Conservation (phyloP, 495 filamentous ascomycete genomes). For the Xylaria flabelliformis region DNA sequence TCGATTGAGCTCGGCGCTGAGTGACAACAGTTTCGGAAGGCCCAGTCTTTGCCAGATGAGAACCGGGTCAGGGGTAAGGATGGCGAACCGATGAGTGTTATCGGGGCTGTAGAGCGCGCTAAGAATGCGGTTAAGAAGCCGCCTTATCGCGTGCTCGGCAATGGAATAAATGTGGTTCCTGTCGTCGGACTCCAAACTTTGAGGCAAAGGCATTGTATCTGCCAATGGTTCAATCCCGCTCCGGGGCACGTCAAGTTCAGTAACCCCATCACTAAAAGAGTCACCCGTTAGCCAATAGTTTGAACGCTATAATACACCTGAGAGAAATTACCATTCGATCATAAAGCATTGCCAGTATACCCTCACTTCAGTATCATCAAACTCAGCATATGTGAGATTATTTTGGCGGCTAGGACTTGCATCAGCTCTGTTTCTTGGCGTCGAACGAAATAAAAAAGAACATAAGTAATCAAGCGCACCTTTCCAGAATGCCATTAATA, state of each 20-base stretch:
- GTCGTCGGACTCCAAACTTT: slow-evolving; percentile 43
- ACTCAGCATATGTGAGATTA: slow-evolving; percentile 32
- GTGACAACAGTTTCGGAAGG: slow-evolving; percentile 40
- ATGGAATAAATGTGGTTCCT: slow-evolving; percentile 45
- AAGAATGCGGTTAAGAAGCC: slow-evolving; percentile 47
- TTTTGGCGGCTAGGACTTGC: slow-evolving; percentile 31
- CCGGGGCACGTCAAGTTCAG: slow-evolving; percentile 44
- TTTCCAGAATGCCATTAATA: slow-evolving; percentile 40
- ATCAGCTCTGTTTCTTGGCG: slow-evolving; percentile 24
- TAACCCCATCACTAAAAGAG: slow-evolving; percentile 39
- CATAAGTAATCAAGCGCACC: slow-evolving; percentile 28
- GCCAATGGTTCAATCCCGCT: slow-evolving; percentile 46
- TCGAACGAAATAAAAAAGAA: background rate
- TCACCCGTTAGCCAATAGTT: slow-evolving; percentile 18
- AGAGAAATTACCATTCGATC: slow-evolving; percentile 41
- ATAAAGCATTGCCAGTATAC: slow-evolving; percentile 49
- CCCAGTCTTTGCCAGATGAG: slow-evolving; percentile 40
- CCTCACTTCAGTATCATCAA: slow-evolving; percentile 41
- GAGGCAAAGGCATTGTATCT: slow-evolving; percentile 43
- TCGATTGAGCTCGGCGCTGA: slow-evolving; percentile 44
- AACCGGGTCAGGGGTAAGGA: slow-evolving; percentile 32
- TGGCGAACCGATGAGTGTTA: slow-evolving; percentile 30
- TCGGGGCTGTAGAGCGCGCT: slow-evolving; percentile 45
- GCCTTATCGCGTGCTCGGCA: slow-evolving; percentile 46
- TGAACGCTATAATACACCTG: background rate